Conservation (phyloP, 73 alveolate species). For the Paramecium pentaurelia region DNA sequence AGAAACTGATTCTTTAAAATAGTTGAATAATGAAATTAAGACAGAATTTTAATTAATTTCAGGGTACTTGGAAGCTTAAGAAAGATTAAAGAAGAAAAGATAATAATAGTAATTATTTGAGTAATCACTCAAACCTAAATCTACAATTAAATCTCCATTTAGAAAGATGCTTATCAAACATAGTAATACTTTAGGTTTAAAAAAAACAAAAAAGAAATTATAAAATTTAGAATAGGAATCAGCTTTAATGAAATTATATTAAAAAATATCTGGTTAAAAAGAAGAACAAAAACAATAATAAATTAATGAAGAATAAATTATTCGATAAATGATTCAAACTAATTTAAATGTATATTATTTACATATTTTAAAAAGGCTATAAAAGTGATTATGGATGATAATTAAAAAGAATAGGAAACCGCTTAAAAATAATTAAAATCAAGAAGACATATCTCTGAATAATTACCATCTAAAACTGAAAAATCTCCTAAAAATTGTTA, state of each 20-base stretch:
- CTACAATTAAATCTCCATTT: neutral
- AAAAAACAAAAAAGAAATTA: neutral
- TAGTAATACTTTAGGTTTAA: neutral
- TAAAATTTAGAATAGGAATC: neutral
- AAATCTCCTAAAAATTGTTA: neutral
- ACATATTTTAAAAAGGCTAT: neutral
- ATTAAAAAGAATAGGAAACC: neutral
- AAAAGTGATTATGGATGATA: conserved; percentile 27
- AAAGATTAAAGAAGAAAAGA: neutral
- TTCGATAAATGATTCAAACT: neutral
- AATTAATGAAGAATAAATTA: neutral
- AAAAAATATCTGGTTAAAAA: neutral
- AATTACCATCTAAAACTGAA: neutral
- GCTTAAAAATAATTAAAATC: neutral
- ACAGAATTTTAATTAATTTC: neutral
- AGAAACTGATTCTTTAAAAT: neutral
- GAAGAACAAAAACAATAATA: neutral
- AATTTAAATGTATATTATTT: neutral
- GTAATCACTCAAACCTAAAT: neutral
- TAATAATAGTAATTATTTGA: neutral
- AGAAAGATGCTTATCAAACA: neutral
- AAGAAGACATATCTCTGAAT: neutral
- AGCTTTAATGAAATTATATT: neutral
- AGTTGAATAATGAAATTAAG: neutral
- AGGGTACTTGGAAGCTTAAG: neutral